Conservation (phyloP, 2,329 filamentous ascomycete species). For the Fusarium caatingaense region DNA sequence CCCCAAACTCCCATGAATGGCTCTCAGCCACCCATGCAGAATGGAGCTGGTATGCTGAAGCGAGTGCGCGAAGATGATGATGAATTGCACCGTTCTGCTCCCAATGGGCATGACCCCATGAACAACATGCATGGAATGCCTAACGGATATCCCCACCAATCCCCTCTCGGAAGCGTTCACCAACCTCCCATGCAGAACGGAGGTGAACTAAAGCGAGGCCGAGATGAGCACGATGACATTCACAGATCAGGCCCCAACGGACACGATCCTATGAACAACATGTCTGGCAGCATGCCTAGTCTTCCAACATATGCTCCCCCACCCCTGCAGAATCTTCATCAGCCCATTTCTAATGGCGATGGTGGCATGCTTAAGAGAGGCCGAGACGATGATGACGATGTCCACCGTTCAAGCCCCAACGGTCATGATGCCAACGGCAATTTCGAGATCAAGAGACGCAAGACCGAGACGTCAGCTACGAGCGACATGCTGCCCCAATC, state of each 20-base stretch:
- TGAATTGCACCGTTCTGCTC: conserved; percentile 65
- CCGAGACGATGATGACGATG: conserved; percentile 66
- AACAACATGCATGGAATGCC: conserved; percentile 68
- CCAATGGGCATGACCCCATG: conserved; percentile 78
- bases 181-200: conserved; percentile 69
- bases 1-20: conserved; percentile 27
- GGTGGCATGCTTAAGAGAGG: conserved; percentile 59
- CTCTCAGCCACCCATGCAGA: conserved; percentile 60
- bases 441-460: conserved; percentile 79
- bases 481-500: conserved; percentile 24
- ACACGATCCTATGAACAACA: conserved; percentile 75
- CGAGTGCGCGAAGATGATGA: conserved; percentile 71
- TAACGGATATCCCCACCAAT: conserved; percentile 73
- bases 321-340: conserved; percentile 54
- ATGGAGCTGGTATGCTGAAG: conserved; percentile 67
- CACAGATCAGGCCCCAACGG: conserved; percentile 73
- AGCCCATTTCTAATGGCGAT: conserved; percentile 68
- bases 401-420: conserved; percentile 55
- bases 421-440: conserved; percentile 54
- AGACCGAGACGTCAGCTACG: conserved; percentile 68
- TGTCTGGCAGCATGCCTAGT: conserved; percentile 65
- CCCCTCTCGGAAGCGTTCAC: conserved; percentile 52
- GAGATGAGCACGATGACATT: conserved; percentile 71
- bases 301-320: conserved; percentile 73
- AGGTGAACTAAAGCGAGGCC: conserved; percentile 60